Evolutionary conservation across 306 rosid species (phyloP), one percentile per base, ranked within the genome.

Genomic region (Castanea crenata): DNA sequence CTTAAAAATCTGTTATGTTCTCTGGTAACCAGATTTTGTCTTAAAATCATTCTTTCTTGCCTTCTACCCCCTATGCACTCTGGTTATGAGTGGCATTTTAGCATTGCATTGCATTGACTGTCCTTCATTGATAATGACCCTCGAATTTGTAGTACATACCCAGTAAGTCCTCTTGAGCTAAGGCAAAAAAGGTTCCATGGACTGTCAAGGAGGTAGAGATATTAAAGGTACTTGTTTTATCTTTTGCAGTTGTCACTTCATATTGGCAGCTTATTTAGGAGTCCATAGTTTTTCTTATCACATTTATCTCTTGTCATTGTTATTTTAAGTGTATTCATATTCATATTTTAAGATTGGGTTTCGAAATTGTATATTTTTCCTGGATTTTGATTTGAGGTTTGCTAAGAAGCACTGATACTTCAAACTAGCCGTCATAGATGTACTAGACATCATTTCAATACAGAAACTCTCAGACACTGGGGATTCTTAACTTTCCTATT

Each of bases 121-220:
- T 4, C 41, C 21, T 55, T 44, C 41, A 71, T 62, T 11, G 70
- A 58, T 35, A 65, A 55, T 57, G 25, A 3, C 7, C 13, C 52
- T 71, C 63, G 57, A 76, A 68, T 73, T 75, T 78, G 84, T 86
- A 90, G 97, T 78, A 74, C 84, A 52, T 46, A 61, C 74, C 81
- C 49, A 3, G 69, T 76, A 74, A 78, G 38, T 74, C 78, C 78
- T 75, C 81, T 8, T 38, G 46, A 34, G 71, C 75, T 18, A 65
- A 85, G 88, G 77, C 84, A 84, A 80, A 59, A 70, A 85, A 72
- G 23, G 69, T 87, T 77, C 85, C 82, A 29, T 90, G 97, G 92
- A 83, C 89, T 11, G 69, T 62, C 34, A 89, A 85, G 83, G 93
- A 92, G 82, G 96, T 90, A 79, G 82, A 79, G 82, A 76, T 79